phyloP scores from a whole-genome alignment of 2,329 filamentous ascomycete species.

The Apiospora hydei region DNA sequence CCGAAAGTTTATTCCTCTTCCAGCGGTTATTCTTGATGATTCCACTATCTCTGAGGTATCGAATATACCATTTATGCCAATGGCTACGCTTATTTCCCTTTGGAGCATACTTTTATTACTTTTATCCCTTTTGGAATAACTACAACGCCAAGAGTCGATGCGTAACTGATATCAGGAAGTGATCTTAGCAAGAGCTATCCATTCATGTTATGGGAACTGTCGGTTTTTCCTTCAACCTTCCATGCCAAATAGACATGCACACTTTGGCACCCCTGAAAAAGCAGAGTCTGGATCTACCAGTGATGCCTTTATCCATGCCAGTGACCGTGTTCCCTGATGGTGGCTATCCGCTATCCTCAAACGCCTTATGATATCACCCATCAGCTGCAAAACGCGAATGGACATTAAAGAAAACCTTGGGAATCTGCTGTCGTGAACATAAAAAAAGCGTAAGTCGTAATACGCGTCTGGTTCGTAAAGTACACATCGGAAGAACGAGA shows the following conservation, averaged over 20 bases:
- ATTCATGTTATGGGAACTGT: not conserved
- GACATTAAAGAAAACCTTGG: conserved; percentile 17
- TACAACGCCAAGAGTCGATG: too few species aligned
- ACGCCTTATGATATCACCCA: conserved; percentile 5
- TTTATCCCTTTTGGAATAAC: too few species aligned
- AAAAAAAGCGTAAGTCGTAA: conserved; percentile 25
- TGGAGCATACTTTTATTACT: too few species aligned
- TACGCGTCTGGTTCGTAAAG: conserved; percentile 8
- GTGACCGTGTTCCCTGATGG: conserved; percentile 13
- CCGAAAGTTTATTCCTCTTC: too few species aligned
- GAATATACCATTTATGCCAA: too few species aligned
- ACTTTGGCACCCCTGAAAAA: not conserved
- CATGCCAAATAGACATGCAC: not conserved
- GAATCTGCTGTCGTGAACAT: conserved; percentile 13
- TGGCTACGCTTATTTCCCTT: too few species aligned
- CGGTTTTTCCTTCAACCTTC: not conserved
- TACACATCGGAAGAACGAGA: conserved; percentile 4
- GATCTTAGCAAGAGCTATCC: not conserved
- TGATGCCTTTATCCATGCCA: conserved; percentile 11
- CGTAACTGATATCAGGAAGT: not conserved
- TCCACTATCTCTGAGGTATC: too few species aligned
- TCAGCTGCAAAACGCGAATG: conserved; percentile 14
- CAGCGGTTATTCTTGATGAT: too few species aligned
- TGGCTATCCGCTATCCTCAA: conserved; percentile 17
- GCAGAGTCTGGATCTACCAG: conserved; percentile 1